Evolutionary conservation across 805 yeast species (phyloP), one percentile per base, ranked within the genome.

Genomic region (Maudiozyma serrabonitensis): DNA sequence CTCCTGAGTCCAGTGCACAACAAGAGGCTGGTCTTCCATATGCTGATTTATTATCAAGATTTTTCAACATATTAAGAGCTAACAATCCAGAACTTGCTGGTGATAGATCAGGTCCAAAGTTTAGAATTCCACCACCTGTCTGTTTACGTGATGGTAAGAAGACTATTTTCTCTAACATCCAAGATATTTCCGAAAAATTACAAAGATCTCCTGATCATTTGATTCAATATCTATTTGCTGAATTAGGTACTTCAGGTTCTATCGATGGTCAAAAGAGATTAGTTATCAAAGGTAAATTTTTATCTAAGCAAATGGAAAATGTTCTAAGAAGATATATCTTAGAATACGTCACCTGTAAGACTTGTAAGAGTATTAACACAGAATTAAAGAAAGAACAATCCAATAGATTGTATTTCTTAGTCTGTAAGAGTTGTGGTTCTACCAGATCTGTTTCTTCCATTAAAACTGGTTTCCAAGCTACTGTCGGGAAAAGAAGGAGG

Each of bases 381-480:
- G 93, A 84, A 60, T 79, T 93, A 69, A 87, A 84, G 76, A 90
- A 95, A 74, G 99, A 93, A 74, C 84, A 87, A 60, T 84, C 93
- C 52, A 93, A 90, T 76, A 87, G 99, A 76, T 80, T 93, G 73
- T 95, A 87, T 75, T 93, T 93, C 77, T 78, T 93, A 77, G 95
- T 90, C 63, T 93, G 99, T 78, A 89, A 90, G 68, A 87, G 95
- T 50, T 93, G 99, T 79, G 99, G 99, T 59, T 87, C 96, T 45
- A 82, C 97, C 45, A 84, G 96, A 74, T 89, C 97, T 46, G 99
- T 93, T 50, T 81, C 93, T 59, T 88, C 96, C 44, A 93, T 93
- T 72, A 93, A 95, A 81, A 87, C 97, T 46, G 99, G 99, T 84
- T 93, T 87, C 95, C 96, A 90, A 76, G 99, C 99, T 60, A 91